These are phyloP conservation scores for Fusarium pininemorale DNA, from an alignment of 2,329 filamentous ascomycete genomes.

Conservation along the genomic window DNA sequence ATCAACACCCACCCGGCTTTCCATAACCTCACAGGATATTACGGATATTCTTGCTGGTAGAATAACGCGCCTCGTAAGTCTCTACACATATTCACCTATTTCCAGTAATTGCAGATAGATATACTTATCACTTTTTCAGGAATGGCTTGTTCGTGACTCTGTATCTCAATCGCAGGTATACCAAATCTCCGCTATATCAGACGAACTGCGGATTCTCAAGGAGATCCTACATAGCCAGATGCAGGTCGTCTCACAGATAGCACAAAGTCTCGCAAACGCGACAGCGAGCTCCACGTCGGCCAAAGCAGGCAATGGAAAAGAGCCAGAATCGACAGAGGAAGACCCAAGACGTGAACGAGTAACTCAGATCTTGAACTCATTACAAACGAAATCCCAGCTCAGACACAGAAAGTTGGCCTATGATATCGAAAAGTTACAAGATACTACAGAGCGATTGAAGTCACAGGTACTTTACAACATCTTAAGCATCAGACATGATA, in stretches of 20 bases:
- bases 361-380: neutral
- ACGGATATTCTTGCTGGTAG: neutral
- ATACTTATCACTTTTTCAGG: neutral
- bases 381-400: neutral
- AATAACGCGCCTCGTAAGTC: neutral
- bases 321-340: neutral
- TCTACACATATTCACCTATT: neutral
- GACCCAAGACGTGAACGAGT: neutral
- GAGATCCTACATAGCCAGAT: neutral
- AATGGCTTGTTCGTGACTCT: neutral
- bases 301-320: neutral
- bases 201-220: neutral
- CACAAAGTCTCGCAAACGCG: neutral
- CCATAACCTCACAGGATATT: neutral
- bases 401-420: neutral
- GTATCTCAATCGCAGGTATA: neutral
- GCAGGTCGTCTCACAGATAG: neutral
- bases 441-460: neutral
- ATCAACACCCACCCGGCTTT: neutral
- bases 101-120: too few species aligned
- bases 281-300: neutral
- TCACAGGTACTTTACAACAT: neutral
- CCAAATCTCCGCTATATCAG: neutral
- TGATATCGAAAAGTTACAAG: neutral
- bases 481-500: rapidly evolving